Conservation (phyloP, 2,329 filamentous ascomycete genomes). For the Fusarium albidum region DNA sequence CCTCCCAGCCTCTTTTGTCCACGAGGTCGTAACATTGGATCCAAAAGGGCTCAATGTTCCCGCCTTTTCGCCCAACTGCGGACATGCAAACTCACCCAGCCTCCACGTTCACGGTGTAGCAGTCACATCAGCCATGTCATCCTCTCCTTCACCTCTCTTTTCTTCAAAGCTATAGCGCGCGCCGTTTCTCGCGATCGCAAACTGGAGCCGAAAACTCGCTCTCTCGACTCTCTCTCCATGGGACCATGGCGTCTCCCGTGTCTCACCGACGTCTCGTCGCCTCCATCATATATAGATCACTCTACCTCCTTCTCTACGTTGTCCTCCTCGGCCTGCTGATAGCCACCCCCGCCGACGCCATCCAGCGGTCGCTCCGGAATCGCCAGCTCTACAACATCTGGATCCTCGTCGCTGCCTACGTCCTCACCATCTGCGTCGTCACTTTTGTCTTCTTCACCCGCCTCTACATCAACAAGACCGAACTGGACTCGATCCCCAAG, state of each 20-base stretch:
- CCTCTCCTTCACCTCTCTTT: constrained; percentile 19
- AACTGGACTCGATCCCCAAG: constrained; percentile 85
- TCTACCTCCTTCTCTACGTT: constrained; percentile 80
- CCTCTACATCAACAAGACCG: constrained; percentile 85
- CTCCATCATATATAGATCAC: constrained; percentile 80
- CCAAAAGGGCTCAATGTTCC: constrained; percentile 24
- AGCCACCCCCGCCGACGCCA: constrained; percentile 80
- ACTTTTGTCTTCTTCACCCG: constrained; percentile 81
- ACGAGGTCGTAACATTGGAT: constrained; percentile 13
- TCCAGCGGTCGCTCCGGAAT: constrained; percentile 77
- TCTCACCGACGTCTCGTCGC: constrained; percentile 65
- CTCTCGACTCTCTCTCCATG: constrained; percentile 12
- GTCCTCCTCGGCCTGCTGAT: constrained; percentile 77
- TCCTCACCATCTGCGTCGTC: constrained; percentile 75
- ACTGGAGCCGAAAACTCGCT: too few relatives aligned
- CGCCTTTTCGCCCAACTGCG: constrained; percentile 17
- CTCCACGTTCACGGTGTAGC: constrained; percentile 31
- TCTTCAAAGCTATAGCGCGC: constrained; percentile 23
- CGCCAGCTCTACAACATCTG: constrained; percentile 81
- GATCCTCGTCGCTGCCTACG: constrained; percentile 78
- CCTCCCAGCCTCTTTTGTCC: constrained; percentile 29
- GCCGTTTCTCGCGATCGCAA: neutral
- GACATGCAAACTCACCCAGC: constrained; percentile 35
- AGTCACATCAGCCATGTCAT: constrained; percentile 41
- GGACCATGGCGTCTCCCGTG: constrained; percentile 46